These are phyloP conservation scores for Cryomyces minteri DNA, from an alignment of 495 filamentous ascomycete species.

Conservation along the genomic window DNA sequence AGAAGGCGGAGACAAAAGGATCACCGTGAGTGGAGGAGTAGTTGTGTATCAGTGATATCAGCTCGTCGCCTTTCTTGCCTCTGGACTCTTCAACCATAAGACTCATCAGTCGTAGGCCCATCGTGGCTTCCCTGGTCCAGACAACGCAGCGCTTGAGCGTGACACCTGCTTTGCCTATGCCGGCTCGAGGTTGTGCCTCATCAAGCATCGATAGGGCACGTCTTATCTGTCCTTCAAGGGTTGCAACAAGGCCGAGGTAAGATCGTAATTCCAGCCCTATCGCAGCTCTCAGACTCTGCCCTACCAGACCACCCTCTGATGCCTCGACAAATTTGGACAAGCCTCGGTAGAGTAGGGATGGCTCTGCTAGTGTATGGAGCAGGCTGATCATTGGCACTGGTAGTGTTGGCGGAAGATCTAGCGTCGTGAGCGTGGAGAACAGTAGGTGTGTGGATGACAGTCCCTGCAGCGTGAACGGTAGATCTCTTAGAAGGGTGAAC, in stretches of 20 bases:
- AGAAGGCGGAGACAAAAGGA: slow-evolving; percentile 83
- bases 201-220: slow-evolving; percentile 54
- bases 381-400: slow-evolving; percentile 76
- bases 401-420: slow-evolving; percentile 59
- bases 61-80: slow-evolving; percentile 75
- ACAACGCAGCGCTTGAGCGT: slow-evolving; percentile 91
- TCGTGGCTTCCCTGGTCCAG: slow-evolving; percentile 93
- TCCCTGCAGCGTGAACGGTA: slow-evolving; percentile 90
- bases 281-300: slow-evolving; percentile 82
- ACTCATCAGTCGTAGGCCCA: slow-evolving; percentile 89
- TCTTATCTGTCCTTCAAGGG: slow-evolving; percentile 84
- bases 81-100: slow-evolving; percentile 74
- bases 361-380: slow-evolving; percentile 79
- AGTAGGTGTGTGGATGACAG: slow-evolving; percentile 69
- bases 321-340: slow-evolving; percentile 66
- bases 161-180: slow-evolving; percentile 74
- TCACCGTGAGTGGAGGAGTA: slow-evolving; percentile 91
- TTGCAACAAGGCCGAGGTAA: slow-evolving; percentile 85
- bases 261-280: slow-evolving; percentile 70
- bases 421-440: slow-evolving; percentile 42
- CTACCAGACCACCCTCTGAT: slow-evolving; percentile 52
- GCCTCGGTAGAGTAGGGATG: slow-evolving; percentile 70
- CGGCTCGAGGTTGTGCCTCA: slow-evolving; percentile 39
- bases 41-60: slow-evolving; percentile 85
- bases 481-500: slow-evolving; percentile 61